phyloP scores from a whole-genome alignment of 2,329 filamentous ascomycete genomes.

The Diaporthe caulivora region DNA sequence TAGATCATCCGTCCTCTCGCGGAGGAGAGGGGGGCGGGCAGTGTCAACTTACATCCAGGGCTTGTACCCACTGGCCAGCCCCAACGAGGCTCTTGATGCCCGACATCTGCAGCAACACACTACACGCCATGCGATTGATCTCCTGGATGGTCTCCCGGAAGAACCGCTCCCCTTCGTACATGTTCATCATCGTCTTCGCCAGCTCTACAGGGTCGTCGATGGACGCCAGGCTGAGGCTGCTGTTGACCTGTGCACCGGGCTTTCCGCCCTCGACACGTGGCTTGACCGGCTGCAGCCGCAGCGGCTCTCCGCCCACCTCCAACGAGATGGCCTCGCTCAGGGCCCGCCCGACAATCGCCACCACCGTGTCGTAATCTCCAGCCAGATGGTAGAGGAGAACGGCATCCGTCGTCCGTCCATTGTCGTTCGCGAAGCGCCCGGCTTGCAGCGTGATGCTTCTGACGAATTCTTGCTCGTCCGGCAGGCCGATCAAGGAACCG shows the following conservation, averaged over 20 bases:
- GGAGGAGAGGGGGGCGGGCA: neutral
- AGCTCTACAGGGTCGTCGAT: conserved; percentile 73
- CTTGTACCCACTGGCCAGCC: conserved; percentile 66
- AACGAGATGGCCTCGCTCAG: conserved; percentile 90
- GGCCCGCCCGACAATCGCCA: conserved; percentile 88
- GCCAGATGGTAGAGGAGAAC: conserved; percentile 95
- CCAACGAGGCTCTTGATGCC: conserved; percentile 70
- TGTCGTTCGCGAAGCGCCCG: conserved; percentile 92
- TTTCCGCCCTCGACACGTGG: conserved; percentile 67
- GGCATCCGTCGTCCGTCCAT: conserved; percentile 91
- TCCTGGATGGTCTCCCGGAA: conserved; percentile 70
- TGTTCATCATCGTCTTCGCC: conserved; percentile 71
- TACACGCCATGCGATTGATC: conserved; percentile 68
- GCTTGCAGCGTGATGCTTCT: conserved; percentile 93
- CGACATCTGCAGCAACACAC: conserved; percentile 71
- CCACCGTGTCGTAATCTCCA: conserved; percentile 95
- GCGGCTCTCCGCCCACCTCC: conserved; percentile 84
- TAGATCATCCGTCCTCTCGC: neutral
- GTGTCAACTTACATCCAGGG: conserved; percentile 66
- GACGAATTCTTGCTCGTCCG: conserved; percentile 86
- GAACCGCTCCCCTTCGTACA: conserved; percentile 73
- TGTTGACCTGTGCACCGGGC: conserved; percentile 57
- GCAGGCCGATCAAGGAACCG: conserved; percentile 82
- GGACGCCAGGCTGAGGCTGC: conserved; percentile 71
- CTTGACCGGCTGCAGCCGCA: conserved; percentile 84